Evolutionary conservation across 192 early-diverging fungal species (phyloP), one percentile per base, ranked within the genome.

Genomic region (Umbelopsis sp.): DNA sequence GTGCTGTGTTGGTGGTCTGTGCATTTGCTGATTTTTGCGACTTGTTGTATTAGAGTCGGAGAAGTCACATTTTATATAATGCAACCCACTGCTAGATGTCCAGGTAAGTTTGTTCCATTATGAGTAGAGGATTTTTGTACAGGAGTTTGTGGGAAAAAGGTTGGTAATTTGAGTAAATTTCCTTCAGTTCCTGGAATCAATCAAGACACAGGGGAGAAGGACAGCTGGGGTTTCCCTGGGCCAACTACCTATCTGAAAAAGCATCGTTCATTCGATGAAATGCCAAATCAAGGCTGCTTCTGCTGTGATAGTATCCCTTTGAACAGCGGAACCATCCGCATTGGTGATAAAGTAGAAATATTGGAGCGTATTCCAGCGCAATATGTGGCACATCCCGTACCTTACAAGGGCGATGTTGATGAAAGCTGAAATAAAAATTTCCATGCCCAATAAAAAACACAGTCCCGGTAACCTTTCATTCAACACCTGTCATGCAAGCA

Each of bases 141-240:
- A 16, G 11, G 7, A 21, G 10, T 10, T 9, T 3, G 18, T 21
- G 47, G 2, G 22, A 30, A 30, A 4, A 20, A 13, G 64, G 20
- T 8, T n/a, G 33, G 16, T 65, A 47, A 49, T 37, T 7, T 49
- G 18, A 27, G 10, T 49, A 0, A 44, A 33, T 1, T n/a, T 30
- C 2, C 16, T n/a, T 12, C 49, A 55, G 74, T 79, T 22, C 70
- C 78, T 1, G 66, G 78, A 44, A 73, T 79, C 35, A 61, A 79
- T 67, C 78, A 79, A 53, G 78, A 79, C 18, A 75, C 74, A 1
- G 78, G 69, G 10, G 16, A 66, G 35, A 79, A 75, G 51, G 78
- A 75, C 44, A 50, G 10, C 0, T 75, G 74, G 74, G 67, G 67
- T 49, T 53, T 52, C 12, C 64, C 50, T 33, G 66, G 70, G 7